Evolutionary conservation across 164 flowering plant species (phyloP), one percentile per base, ranked within the genome.

Genomic region (Echeveria elegans): DNA sequence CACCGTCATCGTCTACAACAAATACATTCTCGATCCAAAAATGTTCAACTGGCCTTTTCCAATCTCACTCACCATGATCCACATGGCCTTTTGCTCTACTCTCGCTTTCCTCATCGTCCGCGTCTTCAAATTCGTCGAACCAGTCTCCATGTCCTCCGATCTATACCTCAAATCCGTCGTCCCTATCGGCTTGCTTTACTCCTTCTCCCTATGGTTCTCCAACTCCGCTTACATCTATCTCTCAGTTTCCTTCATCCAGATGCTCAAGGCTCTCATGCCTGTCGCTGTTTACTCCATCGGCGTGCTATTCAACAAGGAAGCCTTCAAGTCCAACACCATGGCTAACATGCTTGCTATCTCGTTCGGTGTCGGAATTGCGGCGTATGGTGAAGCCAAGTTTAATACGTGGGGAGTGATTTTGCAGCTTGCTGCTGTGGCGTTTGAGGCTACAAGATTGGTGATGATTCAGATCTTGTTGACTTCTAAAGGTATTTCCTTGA

Each of bases 1-100:
- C 84, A 77, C 84, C 60, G 84, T 81, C 48, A 81, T 81, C 69
- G 81, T 81, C 38, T 81, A 77, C 82, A 81, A 81, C 81, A 81
- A 81, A 69, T 81, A 73, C 76, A 81, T 81, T 77, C 79, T 81
- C 67, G 84, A 81, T 76, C 73, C 68, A 66, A 81, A 81, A 76
- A 77, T 81, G 81, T 81, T 77, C 81, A 75, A 81, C 65, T 81
- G 81, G 81, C 82, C 84, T 1, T 79, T 63, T 68, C 84, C 84
- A 1, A 77, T 81, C 69, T 77, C 84, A 24, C 82, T 81, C 24
- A 81, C 84, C 74, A 79, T 81, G 78, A 79, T 81, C 76, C 84
- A 81, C 78, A 81, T 81, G 84, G 58, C 76, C 71, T 81, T 81
- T 65, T 81, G 82, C 69, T 74, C 84, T 70, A 19, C 81, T 66